Conservation (phyloP, 2,329 filamentous ascomycete species). For the Calonectria honghensis region DNA sequence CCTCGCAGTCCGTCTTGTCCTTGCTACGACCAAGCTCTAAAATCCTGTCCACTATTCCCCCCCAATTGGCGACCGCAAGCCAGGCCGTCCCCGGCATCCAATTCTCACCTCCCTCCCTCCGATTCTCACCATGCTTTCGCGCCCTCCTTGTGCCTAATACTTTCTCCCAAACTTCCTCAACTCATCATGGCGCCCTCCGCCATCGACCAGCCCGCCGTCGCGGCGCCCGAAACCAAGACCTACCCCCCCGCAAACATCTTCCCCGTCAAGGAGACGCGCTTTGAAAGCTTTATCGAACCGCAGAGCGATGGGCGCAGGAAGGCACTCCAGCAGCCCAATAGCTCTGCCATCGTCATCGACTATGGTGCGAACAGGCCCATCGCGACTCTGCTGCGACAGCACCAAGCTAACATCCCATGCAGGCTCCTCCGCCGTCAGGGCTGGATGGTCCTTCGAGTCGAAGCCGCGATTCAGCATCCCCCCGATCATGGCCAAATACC, state of each 20-base stretch:
- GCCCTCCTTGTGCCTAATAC: constrained; percentile 36
- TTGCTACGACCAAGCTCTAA: constrained; percentile 50
- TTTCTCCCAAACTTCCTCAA: constrained; percentile 32
- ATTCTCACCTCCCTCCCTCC: constrained; percentile 30
- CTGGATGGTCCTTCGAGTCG: constrained; percentile 95
- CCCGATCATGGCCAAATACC: constrained; percentile 95
- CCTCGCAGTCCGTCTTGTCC: constrained; percentile 57
- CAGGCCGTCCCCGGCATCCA: constrained; percentile 39
- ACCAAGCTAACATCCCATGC: constrained; percentile 46
- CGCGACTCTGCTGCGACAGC: constrained; percentile 35
- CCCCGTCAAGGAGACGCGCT: constrained; percentile 77
- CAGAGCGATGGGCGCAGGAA: constrained; percentile 81
- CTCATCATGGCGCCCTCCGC: constrained; percentile 72
- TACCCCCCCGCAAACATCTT: constrained; percentile 75
- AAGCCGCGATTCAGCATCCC: constrained; percentile 87
- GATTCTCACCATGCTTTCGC: constrained; percentile 46
- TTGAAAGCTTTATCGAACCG: constrained; percentile 72
- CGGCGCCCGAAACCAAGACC: constrained; percentile 61
- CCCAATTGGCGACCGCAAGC: constrained; percentile 54
- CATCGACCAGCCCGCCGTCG: constrained; percentile 65
- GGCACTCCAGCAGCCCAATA: constrained; percentile 75
- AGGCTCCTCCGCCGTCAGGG: constrained; percentile 93
- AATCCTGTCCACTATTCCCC: constrained; percentile 39
- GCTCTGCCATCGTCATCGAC: constrained; percentile 94
- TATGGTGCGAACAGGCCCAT: constrained; percentile 79